Evolutionary conservation across 176 grass and related monocot species (phyloP).

Genomic region (Oryza meyeriana): DNA sequence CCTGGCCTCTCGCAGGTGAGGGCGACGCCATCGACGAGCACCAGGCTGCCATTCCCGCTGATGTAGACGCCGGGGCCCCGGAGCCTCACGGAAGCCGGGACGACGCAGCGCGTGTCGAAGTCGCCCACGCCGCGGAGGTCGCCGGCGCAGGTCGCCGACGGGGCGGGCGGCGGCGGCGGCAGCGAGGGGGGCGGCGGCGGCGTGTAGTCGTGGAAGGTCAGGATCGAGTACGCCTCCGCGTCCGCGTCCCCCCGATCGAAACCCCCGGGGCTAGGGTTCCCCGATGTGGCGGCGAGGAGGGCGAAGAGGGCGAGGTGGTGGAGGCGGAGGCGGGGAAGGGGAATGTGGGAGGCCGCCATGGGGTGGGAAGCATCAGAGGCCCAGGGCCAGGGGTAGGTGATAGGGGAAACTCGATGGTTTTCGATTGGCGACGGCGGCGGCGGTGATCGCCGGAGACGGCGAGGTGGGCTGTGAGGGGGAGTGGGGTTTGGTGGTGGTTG

Average conservation of each 20-base stretch:
- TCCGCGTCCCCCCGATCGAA: conserved; percentile 24
- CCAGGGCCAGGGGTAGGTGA: background rate
- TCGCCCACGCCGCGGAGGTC: conserved; percentile 78
- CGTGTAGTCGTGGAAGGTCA: conserved; percentile 80
- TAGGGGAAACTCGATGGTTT: background rate
- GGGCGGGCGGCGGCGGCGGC: conserved; percentile 61
- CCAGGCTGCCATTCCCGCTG: conserved; percentile 65
- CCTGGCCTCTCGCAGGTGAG: conserved; percentile 64
- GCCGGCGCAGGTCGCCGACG: conserved; percentile 62
- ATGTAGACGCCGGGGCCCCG: conserved; percentile 45
- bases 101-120: conserved; percentile 66
- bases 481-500: conserved; percentile 39
- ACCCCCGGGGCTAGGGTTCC: conserved; percentile 33
- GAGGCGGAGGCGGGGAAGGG: conserved; percentile 5
- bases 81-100: conserved; percentile 46
- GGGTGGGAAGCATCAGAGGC: conserved; percentile 68
- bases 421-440: background rate
- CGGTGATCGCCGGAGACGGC: conserved; percentile 45
- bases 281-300: conserved; percentile 32
- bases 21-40: conserved; percentile 48
- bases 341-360: conserved; percentile 54
- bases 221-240: conserved; percentile 56
- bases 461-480: conserved; percentile 19
- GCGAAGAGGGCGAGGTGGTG: conserved; percentile 14
- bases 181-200: conserved; percentile 67